phyloP scores from a whole-genome alignment of 805 yeast genomes.

The Cephaloascus fragrans region DNA sequence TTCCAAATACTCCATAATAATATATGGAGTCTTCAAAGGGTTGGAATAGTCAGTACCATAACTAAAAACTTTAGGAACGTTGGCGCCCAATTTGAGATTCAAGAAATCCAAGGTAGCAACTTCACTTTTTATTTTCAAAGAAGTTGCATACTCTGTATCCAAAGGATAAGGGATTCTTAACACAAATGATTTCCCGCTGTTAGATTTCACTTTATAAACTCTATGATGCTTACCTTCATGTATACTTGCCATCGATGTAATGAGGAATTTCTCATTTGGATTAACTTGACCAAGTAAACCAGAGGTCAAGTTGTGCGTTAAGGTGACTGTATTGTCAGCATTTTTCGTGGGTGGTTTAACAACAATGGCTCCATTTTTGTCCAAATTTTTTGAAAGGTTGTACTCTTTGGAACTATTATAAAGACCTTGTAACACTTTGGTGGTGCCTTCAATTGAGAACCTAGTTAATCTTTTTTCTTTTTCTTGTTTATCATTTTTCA shows the following conservation, averaged over 20 bases:
- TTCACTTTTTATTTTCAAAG: conserved; percentile 71
- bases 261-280: conserved; percentile 33
- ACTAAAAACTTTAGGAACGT: conserved; percentile 65
- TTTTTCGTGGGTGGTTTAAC: conserved; percentile 26
- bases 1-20: conserved; percentile 68
- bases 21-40: conserved; percentile 62
- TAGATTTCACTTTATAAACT: conserved; percentile 63
- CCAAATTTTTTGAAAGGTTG: conserved; percentile 14
- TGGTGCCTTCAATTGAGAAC: conserved; percentile 74
- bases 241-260: conserved; percentile 69
- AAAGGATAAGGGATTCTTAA: conserved; percentile 81
- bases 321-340: conserved; percentile 26
- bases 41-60: conserved; percentile 57
- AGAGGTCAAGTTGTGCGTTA: conserved; percentile 38
- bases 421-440: conserved; percentile 38
- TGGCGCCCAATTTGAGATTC: conserved; percentile 48
- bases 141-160: conserved; percentile 55
- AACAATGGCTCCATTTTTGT: conserved; percentile 11
- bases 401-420: conserved; percentile 24
- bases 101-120: conserved; percentile 91
- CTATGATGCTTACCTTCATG: conserved; percentile 95
- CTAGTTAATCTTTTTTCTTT: conserved; percentile 68
- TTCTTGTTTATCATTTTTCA: conserved; percentile 66
- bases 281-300: conserved; percentile 32
- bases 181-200: conserved; percentile 51